Conservation (phyloP, 371 early-diverging fungal genomes). For the Massospora cicadina region DNA sequence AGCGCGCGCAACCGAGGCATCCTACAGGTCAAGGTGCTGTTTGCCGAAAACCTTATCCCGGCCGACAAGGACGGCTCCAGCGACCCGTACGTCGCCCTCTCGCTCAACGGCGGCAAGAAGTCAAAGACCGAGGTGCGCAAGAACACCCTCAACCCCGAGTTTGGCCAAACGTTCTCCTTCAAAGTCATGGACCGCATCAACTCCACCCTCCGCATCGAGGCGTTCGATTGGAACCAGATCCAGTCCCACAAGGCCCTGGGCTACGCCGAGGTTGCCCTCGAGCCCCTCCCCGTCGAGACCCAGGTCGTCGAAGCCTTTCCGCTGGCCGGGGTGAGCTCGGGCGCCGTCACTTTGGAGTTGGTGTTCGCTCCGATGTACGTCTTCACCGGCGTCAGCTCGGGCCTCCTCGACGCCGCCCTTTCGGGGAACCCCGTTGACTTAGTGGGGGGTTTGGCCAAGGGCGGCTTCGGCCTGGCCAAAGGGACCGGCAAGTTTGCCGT, state of each 20-base stretch:
- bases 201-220: constrained; percentile 21
- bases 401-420: neutral
- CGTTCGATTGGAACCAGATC: constrained; percentile 70
- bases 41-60: constrained; percentile 21
- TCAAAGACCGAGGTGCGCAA: constrained; percentile 56
- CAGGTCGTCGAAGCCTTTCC: neutral
- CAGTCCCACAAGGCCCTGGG: constrained; percentile 32
- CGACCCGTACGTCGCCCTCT: constrained; percentile 66
- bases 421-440: constrained; percentile 3
- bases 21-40: constrained; percentile 21
- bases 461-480: constrained; percentile 13
- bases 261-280: constrained; percentile 1
- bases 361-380: constrained; percentile 12
- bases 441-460: constrained; percentile 18
- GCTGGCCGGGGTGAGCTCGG: neutral
- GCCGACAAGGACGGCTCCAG: constrained; percentile 40
- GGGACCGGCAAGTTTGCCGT: constrained; percentile 15
- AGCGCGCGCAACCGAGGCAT: constrained; percentile 24
- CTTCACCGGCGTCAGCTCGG: neutral
- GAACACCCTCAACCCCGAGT: constrained; percentile 68
- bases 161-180: constrained; percentile 55
- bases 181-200: constrained; percentile 30
- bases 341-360: constrained; percentile 9
- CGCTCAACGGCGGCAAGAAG: constrained; percentile 55
- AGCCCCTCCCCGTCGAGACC: neutral